Base-by-base conservation (phyloP, 2,329 filamentous ascomycete genomes). In the Canariomyces notabilis region DNA sequence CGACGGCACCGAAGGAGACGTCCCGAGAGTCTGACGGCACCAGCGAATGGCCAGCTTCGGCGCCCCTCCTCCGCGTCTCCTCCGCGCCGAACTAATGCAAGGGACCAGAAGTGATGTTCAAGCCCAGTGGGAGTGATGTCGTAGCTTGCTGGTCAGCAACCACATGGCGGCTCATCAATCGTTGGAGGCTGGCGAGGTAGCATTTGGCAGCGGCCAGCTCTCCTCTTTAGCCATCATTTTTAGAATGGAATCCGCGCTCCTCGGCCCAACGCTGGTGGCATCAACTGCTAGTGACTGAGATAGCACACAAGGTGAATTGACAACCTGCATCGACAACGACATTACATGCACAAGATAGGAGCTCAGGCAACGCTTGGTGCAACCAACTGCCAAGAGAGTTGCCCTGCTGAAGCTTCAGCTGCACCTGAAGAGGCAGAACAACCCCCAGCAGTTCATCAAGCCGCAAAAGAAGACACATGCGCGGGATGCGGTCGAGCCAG, bases 11-110 rank as follows among this genome's bases (percentile, higher is more conserved):
- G 16, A 19, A 37, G 39, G 38, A 34, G 22, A 42, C 38, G 42
- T 49, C 43, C 47, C 47, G 44, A 44, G 18, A 6, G 7, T 38
- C 19, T 44, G 41, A 43, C 14, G 15, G 26, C 14, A 12, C 20
- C 35, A 26, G 42, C 51, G 51, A 53, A 53, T 53, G 42, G 38
- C 21, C n/a, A 21, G 9, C 18, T 22, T n/a, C 7, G 34, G 37
- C 43, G 37, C 8, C 48, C 51, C 51, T 44, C 51, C 48, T 16
- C 37, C 5, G 36, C 12, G 14, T 7, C 51, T 44, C 51, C 48
- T 16, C 37, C 5, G 36, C 12, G 14, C 6, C 21, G 21, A 23
- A 18, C 48, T 51, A 53, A 53, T 53, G 51, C 51, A 53, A 53
- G 51, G 51, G 37, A 53, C 51, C 26, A 33, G 11, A 31, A 38